Evolutionary conservation across 2,329 filamentous ascomycete genomes (phyloP).

Genomic region (Akanthomyces uredinophilus): DNA sequence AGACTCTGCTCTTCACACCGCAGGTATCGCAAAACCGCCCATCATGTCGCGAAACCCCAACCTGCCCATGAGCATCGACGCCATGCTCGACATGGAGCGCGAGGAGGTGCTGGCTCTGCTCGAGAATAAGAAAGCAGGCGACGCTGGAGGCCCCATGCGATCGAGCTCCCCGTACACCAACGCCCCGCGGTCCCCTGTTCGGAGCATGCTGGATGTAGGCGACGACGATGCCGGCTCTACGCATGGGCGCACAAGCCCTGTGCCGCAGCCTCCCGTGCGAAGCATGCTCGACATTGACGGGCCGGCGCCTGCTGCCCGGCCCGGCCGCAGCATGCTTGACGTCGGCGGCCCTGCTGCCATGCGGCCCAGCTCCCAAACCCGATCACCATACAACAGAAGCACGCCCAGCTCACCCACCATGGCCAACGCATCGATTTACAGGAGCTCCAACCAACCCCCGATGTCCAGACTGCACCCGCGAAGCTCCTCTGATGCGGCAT

Average conservation of each 20-base stretch:
- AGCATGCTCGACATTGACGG: slow-evolving; percentile 61
- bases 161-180: slow-evolving; percentile 50
- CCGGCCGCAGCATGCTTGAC: slow-evolving; percentile 50
- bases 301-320: slow-evolving; percentile 31
- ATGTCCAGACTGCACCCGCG: slow-evolving; percentile 35
- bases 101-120: slow-evolving; percentile 66
- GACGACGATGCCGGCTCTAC: slow-evolving; percentile 31
- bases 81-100: slow-evolving; percentile 71
- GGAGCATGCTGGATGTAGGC: slow-evolving; percentile 62
- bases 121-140: slow-evolving; percentile 42
- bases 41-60: slow-evolving; percentile 29
- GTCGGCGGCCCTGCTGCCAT: slow-evolving; percentile 32
- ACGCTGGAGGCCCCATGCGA: slow-evolving; percentile 34
- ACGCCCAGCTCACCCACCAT: slow-evolving; percentile 30
- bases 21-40: neutral
- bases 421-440: slow-evolving; percentile 19
- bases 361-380: slow-evolving; percentile 20
- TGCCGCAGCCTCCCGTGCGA: slow-evolving; percentile 51
- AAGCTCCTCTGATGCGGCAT: slow-evolving; percentile 51
- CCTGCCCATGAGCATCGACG: slow-evolving; percentile 67
- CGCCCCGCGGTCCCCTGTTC: slow-evolving; percentile 59
- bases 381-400: slow-evolving; percentile 23
- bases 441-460: slow-evolving; percentile 14
- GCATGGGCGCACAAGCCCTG: slow-evolving; percentile 24
- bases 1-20: neutral